Evolutionary conservation across 192 early-diverging fungal species (phyloP).

Genomic region (Coemansia sp.): DNA sequence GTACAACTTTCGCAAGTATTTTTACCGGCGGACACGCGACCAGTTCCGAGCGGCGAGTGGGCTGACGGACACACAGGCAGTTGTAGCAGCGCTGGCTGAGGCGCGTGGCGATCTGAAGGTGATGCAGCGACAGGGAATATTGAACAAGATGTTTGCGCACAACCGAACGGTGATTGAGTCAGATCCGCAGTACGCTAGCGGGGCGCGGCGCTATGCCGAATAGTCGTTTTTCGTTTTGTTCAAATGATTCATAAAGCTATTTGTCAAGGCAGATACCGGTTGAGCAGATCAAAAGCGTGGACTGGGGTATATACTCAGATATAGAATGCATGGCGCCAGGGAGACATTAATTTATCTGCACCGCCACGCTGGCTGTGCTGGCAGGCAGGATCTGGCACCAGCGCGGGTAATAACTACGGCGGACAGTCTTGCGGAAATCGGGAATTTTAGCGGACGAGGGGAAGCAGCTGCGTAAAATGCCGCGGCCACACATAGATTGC

Average conservation of each 20-base stretch:
- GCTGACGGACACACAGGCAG: conserved; percentile 20
- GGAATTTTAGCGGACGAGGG: conserved; percentile 8
- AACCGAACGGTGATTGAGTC: conserved; percentile 72
- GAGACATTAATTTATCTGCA: background rate
- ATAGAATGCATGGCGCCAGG: background rate
- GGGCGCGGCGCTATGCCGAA: conserved; percentile 21
- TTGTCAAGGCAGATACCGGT: background rate
- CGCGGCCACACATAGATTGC: background rate
- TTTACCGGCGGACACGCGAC: conserved; percentile 75
- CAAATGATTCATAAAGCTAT: background rate
- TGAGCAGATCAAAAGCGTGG: background rate
- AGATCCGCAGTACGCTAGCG: conserved; percentile 30
- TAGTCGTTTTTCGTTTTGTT: background rate
- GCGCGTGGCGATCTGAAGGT: conserved; percentile 70
- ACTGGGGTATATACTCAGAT: background rate
- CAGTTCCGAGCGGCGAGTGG: conserved; percentile 62
- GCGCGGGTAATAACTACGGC: background rate
- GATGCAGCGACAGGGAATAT: conserved; percentile 71
- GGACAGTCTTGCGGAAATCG: conserved; percentile 1
- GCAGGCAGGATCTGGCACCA: background rate
- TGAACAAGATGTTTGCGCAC: conserved; percentile 72
- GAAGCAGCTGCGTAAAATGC: conserved; percentile 2
- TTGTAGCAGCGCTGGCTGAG: conserved; percentile 54
- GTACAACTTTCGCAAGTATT: conserved; percentile 91
- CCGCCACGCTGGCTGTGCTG: background rate